Conservation (phyloP, 345 rosid species). For the Populus davidiana region DNA sequence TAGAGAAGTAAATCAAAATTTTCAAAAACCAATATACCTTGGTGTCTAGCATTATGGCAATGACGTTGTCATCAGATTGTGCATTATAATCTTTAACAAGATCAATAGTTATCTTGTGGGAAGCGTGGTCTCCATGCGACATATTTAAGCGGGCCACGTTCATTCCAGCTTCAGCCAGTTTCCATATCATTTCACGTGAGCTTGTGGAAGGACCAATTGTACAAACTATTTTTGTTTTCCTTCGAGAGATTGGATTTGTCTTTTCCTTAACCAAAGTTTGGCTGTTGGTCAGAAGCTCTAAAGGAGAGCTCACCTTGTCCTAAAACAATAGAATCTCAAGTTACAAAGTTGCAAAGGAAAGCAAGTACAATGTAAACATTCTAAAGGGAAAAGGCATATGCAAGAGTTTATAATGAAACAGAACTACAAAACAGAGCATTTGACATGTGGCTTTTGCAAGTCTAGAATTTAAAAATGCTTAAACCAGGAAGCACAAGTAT, state of each 20-base stretch:
- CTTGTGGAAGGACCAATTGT: slow-evolving; percentile 97
- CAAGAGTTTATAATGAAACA: not conserved
- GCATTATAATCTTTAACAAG: slow-evolving; percentile 90
- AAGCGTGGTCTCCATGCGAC: slow-evolving; percentile 96
- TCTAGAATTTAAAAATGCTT: not conserved
- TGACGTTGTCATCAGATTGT: slow-evolving; percentile 67
- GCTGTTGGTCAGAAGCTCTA: slow-evolving; percentile 29
- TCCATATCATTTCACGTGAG: slow-evolving; percentile 94
- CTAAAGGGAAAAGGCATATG: not conserved
- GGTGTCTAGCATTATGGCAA: slow-evolving; percentile 91
- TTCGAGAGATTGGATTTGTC: slow-evolving; percentile 31
- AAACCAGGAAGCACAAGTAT: too few species aligned
- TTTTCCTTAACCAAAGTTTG: slow-evolving; percentile 31
- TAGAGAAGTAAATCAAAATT: not conserved
- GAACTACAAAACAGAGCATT: not conserved
- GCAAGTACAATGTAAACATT: not conserved
- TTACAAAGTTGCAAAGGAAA: not conserved
- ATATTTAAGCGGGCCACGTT: slow-evolving; percentile 92
- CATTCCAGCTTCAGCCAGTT: slow-evolving; percentile 87
- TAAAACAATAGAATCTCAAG: slow-evolving; percentile 17
- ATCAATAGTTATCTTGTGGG: slow-evolving; percentile 84
- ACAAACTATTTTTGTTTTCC: slow-evolving; percentile 92
- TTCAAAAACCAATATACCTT: slow-evolving; percentile 48
- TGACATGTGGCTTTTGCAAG: not conserved
- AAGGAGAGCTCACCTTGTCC: slow-evolving; percentile 41